These are phyloP conservation scores for Persicaria maculosa DNA, from an alignment of 148 eudicot genomes.

Conservation along the genomic window DNA sequence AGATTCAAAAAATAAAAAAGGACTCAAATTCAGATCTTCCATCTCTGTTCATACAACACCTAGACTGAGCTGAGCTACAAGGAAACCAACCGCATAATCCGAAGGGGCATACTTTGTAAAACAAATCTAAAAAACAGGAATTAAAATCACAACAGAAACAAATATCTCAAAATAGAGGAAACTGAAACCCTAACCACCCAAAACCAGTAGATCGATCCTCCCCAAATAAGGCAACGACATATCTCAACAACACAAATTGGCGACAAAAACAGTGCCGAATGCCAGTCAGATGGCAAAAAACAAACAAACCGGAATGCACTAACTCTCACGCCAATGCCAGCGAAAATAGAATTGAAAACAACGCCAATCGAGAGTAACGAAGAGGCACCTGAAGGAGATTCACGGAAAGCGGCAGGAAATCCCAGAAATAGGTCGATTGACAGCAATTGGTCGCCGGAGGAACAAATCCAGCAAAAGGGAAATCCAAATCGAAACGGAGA, in stretches of 20 bases:
- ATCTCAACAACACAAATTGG: not conserved
- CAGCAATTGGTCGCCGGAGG: not conserved
- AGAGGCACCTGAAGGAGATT: conserved; percentile 6
- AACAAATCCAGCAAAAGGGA: not conserved
- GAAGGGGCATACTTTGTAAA: not conserved
- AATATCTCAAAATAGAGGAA: not conserved
- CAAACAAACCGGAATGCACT: not conserved
- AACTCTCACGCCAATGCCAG: not conserved
- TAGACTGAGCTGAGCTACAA: not conserved
- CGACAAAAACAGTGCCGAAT: not conserved
- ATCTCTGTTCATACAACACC: not conserved
- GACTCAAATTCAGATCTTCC: not conserved
- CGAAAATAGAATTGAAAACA: not conserved
- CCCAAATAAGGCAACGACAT: not conserved
- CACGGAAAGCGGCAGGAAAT: conserved; percentile 5
- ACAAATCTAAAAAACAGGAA: not conserved
- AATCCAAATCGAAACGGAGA: not conserved
- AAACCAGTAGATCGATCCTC: conserved; percentile 9
- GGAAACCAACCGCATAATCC: not conserved
- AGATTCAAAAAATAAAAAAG: not conserved
- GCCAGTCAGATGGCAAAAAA: not conserved
- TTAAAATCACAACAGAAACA: not conserved
- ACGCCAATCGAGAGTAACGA: not conserved
- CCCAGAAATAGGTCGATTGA: conserved; percentile 1
- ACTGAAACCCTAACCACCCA: conserved; percentile 9